These are phyloP conservation scores for Ganoderma multipileum DNA, from an alignment of 1,284 basidiomycete species.

Conservation along the genomic window DNA sequence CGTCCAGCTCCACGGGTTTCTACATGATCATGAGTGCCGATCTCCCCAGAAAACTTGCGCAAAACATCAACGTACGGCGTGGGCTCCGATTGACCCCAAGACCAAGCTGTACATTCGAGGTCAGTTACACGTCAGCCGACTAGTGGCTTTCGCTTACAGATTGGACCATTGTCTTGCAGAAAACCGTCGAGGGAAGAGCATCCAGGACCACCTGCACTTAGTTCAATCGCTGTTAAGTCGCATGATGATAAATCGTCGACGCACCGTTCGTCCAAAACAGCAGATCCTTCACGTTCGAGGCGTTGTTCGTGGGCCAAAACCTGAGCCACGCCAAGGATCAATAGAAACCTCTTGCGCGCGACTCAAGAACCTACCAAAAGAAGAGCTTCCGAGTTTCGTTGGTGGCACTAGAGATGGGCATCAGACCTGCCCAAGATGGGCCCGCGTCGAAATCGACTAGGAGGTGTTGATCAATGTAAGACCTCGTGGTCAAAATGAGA, in stretches of 20 bases:
- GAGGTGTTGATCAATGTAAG: too few species aligned
- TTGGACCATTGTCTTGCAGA: slow-evolving; percentile 56
- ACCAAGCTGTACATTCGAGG: slow-evolving; percentile 62
- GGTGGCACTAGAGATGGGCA: slow-evolving; percentile 44
- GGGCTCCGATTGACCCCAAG: slow-evolving; percentile 60
- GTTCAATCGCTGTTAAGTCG: too few species aligned
- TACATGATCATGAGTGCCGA: slow-evolving; percentile 14
- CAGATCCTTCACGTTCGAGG: slow-evolving; percentile 53
- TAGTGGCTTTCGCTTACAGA: too few species aligned
- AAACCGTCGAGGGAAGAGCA: slow-evolving; percentile 52
- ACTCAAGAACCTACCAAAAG: slow-evolving; percentile 47
- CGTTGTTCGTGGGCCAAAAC: slow-evolving; percentile 57
- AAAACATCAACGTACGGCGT: slow-evolving; percentile 49
- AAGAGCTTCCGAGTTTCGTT: slow-evolving; percentile 52
- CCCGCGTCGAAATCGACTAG: slow-evolving; percentile 49
- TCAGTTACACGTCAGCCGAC: too few species aligned
- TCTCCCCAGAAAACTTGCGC: not conserved
- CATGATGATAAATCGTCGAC: too few species aligned
- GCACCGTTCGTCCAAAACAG: slow-evolving; percentile 52
- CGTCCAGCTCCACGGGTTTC: slow-evolving; percentile 48
- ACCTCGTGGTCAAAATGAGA: too few species aligned
- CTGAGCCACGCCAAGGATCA: too few species aligned
- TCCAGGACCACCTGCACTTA: too few species aligned
- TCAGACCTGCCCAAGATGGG: slow-evolving; percentile 48
- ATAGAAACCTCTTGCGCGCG: too few species aligned